phyloP scores from a whole-genome alignment of 1,139 yeast species.

The Kodamaea anthophila region DNA sequence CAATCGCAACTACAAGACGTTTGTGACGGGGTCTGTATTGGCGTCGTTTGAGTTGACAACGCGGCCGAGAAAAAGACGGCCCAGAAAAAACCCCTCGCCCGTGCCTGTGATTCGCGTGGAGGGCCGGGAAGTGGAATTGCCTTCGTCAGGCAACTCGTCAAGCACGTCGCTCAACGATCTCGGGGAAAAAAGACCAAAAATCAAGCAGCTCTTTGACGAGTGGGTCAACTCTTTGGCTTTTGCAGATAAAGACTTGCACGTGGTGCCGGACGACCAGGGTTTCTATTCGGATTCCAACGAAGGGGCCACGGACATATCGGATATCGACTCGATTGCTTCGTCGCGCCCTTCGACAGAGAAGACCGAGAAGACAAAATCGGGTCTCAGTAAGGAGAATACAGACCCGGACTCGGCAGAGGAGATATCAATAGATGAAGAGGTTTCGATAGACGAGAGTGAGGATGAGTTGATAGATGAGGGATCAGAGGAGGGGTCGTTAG shows the following conservation, averaged over 20 bases:
- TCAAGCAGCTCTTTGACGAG: slow-evolving; percentile 14
- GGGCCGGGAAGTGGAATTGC: slow-evolving; percentile 9
- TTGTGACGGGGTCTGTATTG: slow-evolving; percentile 52
- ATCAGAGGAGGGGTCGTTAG: too few relatives aligned
- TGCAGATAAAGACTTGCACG: slow-evolving; percentile 23
- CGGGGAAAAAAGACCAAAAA: too few relatives aligned
- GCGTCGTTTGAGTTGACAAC: slow-evolving; percentile 45
- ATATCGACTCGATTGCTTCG: slow-evolving; percentile 20
- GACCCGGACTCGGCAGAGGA: too few relatives aligned
- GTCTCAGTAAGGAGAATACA: slow-evolving; percentile 1
- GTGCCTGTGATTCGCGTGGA: slow-evolving; percentile 16
- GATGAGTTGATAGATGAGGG: too few relatives aligned
- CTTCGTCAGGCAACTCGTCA: too few relatives aligned
- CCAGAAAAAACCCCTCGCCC: neutral
- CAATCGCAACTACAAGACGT: slow-evolving; percentile 37
- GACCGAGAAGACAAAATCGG: too few relatives aligned
- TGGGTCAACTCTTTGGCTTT: slow-evolving; percentile 31
- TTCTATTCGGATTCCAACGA: slow-evolving; percentile 29
- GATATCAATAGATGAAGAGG: too few relatives aligned
- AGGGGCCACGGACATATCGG: slow-evolving; percentile 22
- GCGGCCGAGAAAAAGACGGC: slow-evolving; percentile 12
- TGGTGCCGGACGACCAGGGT: slow-evolving; percentile 36
- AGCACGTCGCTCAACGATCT: too few relatives aligned
- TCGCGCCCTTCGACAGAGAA: slow-evolving; percentile 1
- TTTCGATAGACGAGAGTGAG: too few relatives aligned